Evolutionary conservation across 2,329 filamentous ascomycete species (phyloP), one percentile per base, ranked within the genome.

Genomic region (Neocatenulostroma microsporum): DNA sequence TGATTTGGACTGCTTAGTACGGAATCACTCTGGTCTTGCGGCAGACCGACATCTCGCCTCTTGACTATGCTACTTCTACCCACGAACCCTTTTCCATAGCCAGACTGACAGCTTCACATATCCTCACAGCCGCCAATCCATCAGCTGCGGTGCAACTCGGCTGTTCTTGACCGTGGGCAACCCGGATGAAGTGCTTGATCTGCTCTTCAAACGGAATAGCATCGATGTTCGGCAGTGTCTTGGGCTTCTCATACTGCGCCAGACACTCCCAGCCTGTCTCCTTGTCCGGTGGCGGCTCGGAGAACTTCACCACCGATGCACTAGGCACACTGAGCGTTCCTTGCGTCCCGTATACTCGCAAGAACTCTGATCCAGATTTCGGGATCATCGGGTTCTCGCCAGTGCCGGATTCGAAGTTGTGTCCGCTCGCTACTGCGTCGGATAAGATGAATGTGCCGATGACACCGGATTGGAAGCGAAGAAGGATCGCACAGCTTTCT

Each of bases 341-440:
- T 2, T 70, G 55, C 0, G 66, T 68, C 0, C 72, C 73, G 41
- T 76, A 70, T n/a, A 78, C 66, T 1, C 72, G 63, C 40, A 76
- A 77, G 33, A 73, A 68, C 43, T 65, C 66, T 40, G 55, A 56
- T 0, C 51, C 57, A 2, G 59, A 53, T 55, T 35, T 52, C 0
- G 72, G 66, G 32, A 78, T 69, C 1, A 62, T 51, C 0, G 73
- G 70, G 40, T 77, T 78, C 55, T 78, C 75, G 2, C 73, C 73
- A 0, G 74, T 77, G 0, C 71, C 74, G 2, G 63, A 55, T 49
- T 78, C 74, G 32, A 76, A 78, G 39, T 63, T 72, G 49, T 74
- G 66, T 1, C 70, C 68, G 0, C 67, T 69, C 0, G 70, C 65
- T 0, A 65, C 61, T 6, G 64, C 63, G 49, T 79, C 75, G 9